These are phyloP conservation scores for Rhodamnia rubescens DNA, from an alignment of 345 rosid species.

Conservation along the genomic window DNA sequence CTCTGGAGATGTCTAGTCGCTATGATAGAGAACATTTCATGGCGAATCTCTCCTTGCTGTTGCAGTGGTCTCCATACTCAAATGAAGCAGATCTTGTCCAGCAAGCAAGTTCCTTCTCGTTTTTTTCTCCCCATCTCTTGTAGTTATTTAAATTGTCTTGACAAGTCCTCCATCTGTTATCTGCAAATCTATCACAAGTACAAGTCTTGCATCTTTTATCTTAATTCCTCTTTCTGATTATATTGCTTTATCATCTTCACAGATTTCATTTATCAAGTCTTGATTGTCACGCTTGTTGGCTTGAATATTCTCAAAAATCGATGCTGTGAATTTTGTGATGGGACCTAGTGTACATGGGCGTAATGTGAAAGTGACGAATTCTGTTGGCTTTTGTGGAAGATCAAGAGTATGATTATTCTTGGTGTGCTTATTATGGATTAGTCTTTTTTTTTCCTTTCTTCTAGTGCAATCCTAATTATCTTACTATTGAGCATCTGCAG, in stretches of 20 bases:
- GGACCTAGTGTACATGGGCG: neutral
- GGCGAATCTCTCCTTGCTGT: constrained; percentile 57
- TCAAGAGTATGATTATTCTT: neutral
- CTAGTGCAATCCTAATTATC: neutral
- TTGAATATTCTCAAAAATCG: neutral
- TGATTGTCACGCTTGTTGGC: neutral
- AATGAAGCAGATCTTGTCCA: constrained; percentile 80
- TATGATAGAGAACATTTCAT: constrained; percentile 42
- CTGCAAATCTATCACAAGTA: neutral
- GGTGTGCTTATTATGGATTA: neutral
- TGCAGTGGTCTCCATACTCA: constrained; percentile 92
- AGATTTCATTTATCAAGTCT: neutral
- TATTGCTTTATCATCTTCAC: neutral
- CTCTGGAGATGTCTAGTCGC: constrained; percentile 20
- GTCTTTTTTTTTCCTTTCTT: neutral
- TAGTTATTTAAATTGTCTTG: neutral
- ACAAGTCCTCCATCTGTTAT: neutral
- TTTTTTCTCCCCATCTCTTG: neutral
- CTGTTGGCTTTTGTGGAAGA: neutral
- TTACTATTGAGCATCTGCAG: neutral
- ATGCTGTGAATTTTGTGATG: neutral
- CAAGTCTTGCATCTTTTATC: neutral
- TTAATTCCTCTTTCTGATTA: neutral
- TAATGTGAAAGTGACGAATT: neutral
- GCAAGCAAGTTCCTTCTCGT: constrained; percentile 39